Evolutionary conservation across 331 rosid genomes (phyloP).

Genomic region (Acacia concinna): DNA sequence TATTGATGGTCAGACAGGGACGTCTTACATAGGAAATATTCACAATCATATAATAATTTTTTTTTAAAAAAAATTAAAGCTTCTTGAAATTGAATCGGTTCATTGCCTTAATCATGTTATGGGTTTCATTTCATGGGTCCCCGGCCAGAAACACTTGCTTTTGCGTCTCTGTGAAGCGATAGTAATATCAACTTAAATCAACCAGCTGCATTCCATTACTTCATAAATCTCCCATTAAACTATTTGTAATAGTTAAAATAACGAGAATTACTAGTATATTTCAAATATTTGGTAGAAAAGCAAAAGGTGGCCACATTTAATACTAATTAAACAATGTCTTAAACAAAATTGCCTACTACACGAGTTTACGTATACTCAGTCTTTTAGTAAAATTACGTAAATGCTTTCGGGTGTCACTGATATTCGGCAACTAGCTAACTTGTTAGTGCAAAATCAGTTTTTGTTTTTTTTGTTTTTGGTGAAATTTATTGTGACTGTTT

Average conservation of each 20-base stretch:
- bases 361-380: neutral
- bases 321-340: no score
- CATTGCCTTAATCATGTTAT: neutral
- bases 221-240: neutral
- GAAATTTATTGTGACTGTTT: neutral
- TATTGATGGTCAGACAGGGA: neutral
- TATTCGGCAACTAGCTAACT: neutral
- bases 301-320: no score
- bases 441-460: no score
- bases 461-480: neutral
- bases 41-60: neutral
- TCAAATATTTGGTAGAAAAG: no score
- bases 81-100: neutral
- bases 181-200: neutral
- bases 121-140: constrained; percentile 35
- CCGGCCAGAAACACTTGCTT: neutral
- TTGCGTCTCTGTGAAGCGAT: constrained; percentile 29
- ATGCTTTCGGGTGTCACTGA: neutral
- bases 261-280: no score
- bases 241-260: no score
- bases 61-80: neutral
- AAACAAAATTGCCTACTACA: no score
- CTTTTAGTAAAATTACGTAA: neutral
- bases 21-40: neutral
- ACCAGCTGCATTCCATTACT: neutral